Conservation (phyloP, 192 early-diverging fungal species). For the Funneliformis mosseae region DNA sequence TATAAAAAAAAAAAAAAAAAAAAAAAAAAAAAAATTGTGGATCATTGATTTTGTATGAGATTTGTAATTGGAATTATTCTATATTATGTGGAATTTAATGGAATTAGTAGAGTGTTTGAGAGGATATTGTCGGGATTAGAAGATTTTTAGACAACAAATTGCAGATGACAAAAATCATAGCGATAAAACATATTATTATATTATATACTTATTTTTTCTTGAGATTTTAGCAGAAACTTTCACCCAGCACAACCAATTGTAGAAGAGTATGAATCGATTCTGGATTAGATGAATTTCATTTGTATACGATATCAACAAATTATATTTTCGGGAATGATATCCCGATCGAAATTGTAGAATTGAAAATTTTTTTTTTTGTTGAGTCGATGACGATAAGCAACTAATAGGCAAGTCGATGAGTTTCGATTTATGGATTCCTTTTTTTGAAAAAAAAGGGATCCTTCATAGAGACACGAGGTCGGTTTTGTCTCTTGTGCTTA, state of each 20-base stretch:
- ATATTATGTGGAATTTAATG: neutral
- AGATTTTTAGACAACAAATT: neutral
- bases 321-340: neutral
- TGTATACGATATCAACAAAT: neutral
- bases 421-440: slow-evolving; percentile 1
- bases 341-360: slow-evolving; percentile 2
- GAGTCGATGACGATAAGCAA: slow-evolving; percentile 17
- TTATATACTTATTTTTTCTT: neutral
- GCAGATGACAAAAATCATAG: slow-evolving; percentile 5
- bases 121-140: neutral
- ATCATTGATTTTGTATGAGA: neutral
- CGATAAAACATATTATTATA: neutral
- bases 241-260: neutral
- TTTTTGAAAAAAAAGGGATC: neutral
- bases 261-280: neutral
- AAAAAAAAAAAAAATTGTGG: neutral
- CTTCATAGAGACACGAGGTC: slow-evolving; percentile 21
- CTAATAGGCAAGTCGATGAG: neutral
- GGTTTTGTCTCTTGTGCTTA: slow-evolving; percentile 18
- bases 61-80: neutral
- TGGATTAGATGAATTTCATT: slow-evolving; percentile 16
- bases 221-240: neutral
- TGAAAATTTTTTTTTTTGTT: neutral
- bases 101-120: neutral
- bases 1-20: too few relatives aligned